phyloP scores from a whole-genome alignment of 1,284 basidiomycete genomes.

The Pseudozyma pruni region DNA sequence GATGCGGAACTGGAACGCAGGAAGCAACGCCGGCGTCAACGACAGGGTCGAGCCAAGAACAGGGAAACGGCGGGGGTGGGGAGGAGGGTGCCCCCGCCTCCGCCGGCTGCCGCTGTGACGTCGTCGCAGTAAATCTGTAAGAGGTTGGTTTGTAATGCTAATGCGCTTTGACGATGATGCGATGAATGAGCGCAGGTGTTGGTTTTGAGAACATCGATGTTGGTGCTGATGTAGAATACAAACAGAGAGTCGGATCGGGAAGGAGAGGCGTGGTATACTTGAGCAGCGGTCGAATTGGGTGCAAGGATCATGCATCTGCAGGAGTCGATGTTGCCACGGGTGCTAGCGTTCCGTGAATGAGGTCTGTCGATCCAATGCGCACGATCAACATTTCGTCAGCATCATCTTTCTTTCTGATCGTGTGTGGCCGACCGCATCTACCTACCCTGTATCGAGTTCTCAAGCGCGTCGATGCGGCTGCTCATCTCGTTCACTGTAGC shows the following conservation, averaged over 20 bases:
- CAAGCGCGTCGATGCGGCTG: conserved; percentile 62
- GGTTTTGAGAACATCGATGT: too few relatives aligned
- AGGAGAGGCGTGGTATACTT: conserved; percentile 3
- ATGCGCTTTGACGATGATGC: neutral
- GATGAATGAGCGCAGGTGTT: neutral
- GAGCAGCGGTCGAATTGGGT: too few relatives aligned
- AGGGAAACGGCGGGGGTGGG: neutral
- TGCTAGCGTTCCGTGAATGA: conserved; percentile 38
- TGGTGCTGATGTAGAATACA: too few relatives aligned
- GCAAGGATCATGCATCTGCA: conserved; percentile 1
- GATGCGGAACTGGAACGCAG: conserved; percentile 33
- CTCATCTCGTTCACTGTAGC: conserved; percentile 65
- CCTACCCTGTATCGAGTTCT: conserved; percentile 63
- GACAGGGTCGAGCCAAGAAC: neutral
- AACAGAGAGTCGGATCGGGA: neutral
- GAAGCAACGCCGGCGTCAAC: neutral
- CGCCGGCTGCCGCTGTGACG: neutral
- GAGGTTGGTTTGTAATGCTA: too few relatives aligned
- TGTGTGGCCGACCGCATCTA: neutral
- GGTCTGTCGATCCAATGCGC: conserved; percentile 8
- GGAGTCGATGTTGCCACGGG: conserved; percentile 5
- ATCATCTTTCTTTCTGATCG: too few relatives aligned
- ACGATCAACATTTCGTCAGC: too few relatives aligned
- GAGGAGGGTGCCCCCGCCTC: conserved; percentile 19
- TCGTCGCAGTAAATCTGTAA: neutral